Percentiles rank a stretch among this genome's conserved stretches.
These are phyloP conservation scores for Emmonsia crescens DNA, from an alignment of 2,329 filamentous ascomycete genomes.

Conservation along the genomic window DNA sequence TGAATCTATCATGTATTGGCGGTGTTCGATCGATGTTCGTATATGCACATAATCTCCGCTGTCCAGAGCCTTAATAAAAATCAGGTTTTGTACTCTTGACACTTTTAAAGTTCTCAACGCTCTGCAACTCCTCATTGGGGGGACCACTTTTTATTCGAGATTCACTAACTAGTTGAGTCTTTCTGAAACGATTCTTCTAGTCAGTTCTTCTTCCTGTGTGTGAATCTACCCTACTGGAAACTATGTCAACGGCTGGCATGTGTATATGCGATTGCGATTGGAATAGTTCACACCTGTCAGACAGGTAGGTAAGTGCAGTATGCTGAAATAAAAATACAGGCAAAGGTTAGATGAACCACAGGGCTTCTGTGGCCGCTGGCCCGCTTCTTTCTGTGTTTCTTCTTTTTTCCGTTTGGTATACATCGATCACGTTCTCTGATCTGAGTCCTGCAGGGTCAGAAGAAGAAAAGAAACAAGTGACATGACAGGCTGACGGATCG, in stretches of 20 bases:
- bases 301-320: not conserved
- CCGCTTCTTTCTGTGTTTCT: not conserved
- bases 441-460: not conserved
- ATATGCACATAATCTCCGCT: not conserved
- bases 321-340: not conserved
- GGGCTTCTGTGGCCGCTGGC: not conserved
- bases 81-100: not conserved
- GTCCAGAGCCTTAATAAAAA: not conserved
- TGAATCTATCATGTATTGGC: not conserved
- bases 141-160: not conserved
- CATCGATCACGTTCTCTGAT: not conserved
- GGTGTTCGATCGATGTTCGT: not conserved
- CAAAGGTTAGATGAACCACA: not conserved
- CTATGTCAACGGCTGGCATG: not conserved
- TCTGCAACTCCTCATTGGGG: not conserved
- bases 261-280: not conserved
- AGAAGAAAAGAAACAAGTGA: not conserved
- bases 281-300: not conserved
- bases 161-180: not conserved
- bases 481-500: not conserved
- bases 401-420: not conserved
- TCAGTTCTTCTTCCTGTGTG: not conserved
- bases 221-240: not conserved
- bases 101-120: not conserved
- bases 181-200: not conserved